Evolutionary conservation across 805 yeast genomes (phyloP).

Genomic region (Sungouiozyma ichnusensis): DNA sequence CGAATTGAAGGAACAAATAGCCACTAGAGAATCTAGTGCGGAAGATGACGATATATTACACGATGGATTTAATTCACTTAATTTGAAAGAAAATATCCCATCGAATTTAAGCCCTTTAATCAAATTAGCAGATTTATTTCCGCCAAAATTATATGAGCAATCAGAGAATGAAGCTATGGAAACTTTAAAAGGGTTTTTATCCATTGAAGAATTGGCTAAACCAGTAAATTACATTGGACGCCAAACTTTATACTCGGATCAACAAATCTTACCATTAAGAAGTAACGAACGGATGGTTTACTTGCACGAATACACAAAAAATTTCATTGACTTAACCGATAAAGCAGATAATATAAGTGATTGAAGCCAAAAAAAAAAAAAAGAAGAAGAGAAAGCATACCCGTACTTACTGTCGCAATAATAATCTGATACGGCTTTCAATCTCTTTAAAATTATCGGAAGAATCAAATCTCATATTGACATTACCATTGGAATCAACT

Average conservation of each 20-base stretch:
- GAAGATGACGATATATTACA: neutral
- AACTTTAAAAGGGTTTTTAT: slow-evolving; percentile 18
- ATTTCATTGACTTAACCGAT: slow-evolving; percentile 1
- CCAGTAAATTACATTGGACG: slow-evolving; percentile 17
- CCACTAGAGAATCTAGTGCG: no score
- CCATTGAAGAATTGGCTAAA: slow-evolving; percentile 12
- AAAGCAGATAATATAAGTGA: no score
- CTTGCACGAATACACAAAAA: slow-evolving; percentile 1
- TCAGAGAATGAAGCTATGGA: slow-evolving; percentile 17
- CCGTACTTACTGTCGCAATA: slow-evolving; percentile 28
- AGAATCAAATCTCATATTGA: slow-evolving; percentile 53
- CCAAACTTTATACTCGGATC: slow-evolving; percentile 16
- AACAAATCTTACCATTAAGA: slow-evolving; percentile 17
- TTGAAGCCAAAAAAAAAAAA: no score
- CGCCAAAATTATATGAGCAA: slow-evolving; percentile 10
- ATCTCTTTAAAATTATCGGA: slow-evolving; percentile 55
- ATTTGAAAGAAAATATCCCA: neutral
- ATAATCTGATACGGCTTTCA: slow-evolving; percentile 36
- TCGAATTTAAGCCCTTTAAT: slow-evolving; percentile 7
- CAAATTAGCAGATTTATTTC: slow-evolving; percentile 16
- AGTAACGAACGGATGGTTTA: slow-evolving; percentile 2
- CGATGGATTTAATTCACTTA: neutral
- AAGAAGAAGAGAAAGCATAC: neutral
- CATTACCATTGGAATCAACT: slow-evolving; percentile 43
- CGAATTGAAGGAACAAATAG: slow-evolving; percentile 18